Evolutionary conservation across 176 grass and related monocot genomes (phyloP).

Genomic region (Aegilops speltoides): DNA sequence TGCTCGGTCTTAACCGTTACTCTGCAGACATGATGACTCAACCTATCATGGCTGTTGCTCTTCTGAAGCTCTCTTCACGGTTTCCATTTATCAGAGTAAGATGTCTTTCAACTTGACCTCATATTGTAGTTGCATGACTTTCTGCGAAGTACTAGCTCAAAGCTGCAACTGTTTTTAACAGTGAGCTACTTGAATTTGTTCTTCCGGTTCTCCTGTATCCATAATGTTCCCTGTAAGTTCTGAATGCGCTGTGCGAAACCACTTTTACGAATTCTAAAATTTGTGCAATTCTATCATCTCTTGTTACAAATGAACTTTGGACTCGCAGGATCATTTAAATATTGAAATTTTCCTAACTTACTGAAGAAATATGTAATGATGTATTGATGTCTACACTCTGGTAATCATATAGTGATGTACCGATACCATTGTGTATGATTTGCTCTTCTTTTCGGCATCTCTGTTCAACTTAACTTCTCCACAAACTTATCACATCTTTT

Average conservation of each 20-base stretch:
- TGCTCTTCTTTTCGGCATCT: background rate
- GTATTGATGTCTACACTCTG: constrained; percentile 6
- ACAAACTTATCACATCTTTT: background rate
- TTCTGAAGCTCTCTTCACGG: constrained; percentile 82
- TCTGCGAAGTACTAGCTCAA: constrained; percentile 19
- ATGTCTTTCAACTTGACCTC: constrained; percentile 23
- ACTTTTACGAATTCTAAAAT: background rate
- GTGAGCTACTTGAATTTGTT: background rate
- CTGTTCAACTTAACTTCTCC: constrained; percentile 16
- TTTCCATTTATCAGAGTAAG: constrained; percentile 80
- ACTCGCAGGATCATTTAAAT: background rate
- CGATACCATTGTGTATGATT: background rate
- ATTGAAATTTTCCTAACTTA: background rate
- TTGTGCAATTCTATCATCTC: background rate
- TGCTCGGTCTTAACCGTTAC: constrained; percentile 50
- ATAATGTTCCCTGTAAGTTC: background rate
- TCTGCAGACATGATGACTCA: constrained; percentile 69
- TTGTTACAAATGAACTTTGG: background rate
- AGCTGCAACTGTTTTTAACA: constrained; percentile 5
- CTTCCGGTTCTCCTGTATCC: background rate
- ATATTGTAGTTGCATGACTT: background rate
- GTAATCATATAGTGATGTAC: background rate
- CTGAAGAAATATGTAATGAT: background rate
- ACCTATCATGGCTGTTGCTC: constrained; percentile 84
- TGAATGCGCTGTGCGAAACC: background rate